phyloP scores from a whole-genome alignment of 257 asterid species.

The Ehretia macrophylla region DNA sequence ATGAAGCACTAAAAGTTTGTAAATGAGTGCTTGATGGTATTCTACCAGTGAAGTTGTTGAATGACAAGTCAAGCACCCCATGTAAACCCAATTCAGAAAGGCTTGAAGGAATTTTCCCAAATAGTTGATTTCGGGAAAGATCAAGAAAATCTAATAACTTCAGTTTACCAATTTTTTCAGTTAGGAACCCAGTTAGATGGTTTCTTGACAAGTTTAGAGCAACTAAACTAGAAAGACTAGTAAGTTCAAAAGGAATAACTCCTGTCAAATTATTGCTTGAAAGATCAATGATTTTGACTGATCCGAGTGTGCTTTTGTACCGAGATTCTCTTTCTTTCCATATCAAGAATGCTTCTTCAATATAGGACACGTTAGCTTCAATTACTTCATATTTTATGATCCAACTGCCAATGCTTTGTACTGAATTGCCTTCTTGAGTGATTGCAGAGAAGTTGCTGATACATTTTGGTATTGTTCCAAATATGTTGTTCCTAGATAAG shows the following conservation, averaged over 20 bases:
- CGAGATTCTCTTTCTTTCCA: constrained; percentile 26
- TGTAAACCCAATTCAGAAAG: constrained; percentile 9
- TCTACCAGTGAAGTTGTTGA: constrained; percentile 23
- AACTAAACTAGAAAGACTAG: constrained; percentile 23
- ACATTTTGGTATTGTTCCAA: constrained; percentile 1
- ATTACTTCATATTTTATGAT: too few species aligned
- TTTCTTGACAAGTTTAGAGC: constrained; percentile 34
- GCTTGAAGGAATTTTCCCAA: constrained; percentile 17
- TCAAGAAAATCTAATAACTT: constrained; percentile 27
- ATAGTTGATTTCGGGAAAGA: constrained; percentile 19
- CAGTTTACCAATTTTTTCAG: constrained; percentile 18
- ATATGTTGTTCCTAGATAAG: not conserved
- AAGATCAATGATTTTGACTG: constrained; percentile 25
- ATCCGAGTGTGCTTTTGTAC: constrained; percentile 14
- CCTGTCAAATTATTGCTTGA: constrained; percentile 26
- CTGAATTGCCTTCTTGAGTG: constrained; percentile 13
- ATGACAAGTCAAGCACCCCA: constrained; percentile 14
- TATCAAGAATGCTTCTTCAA: constrained; percentile 5
- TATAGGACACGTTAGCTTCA: too few species aligned
- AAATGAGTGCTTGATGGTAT: constrained; percentile 16
- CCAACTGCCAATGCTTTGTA: constrained; percentile 17
- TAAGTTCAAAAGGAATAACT: constrained; percentile 21
- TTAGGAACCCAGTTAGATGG: constrained; percentile 24
- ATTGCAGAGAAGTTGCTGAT: not conserved
- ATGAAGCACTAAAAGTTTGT: not conserved